These are phyloP conservation scores for Colletotrichum godetiae DNA, from an alignment of 2,329 filamentous ascomycete species.

Conservation along the genomic window DNA sequence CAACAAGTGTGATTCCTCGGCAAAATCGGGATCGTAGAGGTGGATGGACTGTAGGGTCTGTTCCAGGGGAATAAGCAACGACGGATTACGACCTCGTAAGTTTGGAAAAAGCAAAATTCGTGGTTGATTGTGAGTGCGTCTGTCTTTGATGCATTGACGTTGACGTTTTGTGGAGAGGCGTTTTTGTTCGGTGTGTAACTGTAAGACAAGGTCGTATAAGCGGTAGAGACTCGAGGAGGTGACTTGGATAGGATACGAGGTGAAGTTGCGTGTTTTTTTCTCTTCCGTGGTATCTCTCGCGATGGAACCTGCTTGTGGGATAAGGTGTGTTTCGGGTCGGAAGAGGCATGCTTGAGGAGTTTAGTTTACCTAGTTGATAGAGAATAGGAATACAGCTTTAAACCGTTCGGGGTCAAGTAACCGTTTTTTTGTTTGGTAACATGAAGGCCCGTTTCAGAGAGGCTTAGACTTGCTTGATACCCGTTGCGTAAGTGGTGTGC, in stretches of 20 bases:
- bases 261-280: too few relatives aligned
- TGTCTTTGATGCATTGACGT: slow-evolving; percentile 12
- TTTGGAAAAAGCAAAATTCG: not conserved
- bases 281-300: not conserved
- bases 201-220: not conserved
- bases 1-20: not conserved
- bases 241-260: not conserved
- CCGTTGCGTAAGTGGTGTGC: not conserved
- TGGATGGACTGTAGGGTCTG: not conserved
- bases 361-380: not conserved
- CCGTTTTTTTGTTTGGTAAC: not conserved
- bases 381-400: not conserved
- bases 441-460: not conserved
- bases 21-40: not conserved
- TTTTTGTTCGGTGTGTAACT: not conserved
- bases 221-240: not conserved
- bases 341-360: not conserved
- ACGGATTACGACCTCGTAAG: not conserved
- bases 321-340: not conserved
- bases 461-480: not conserved
- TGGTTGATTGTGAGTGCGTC: not conserved
- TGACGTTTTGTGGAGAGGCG: not conserved
- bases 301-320: not conserved
- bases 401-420: not conserved
- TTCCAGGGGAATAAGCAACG: not conserved